Percentiles rank a stretch among this genome's conserved stretches.
These are phyloP conservation scores for Haplosporangium gracile DNA, from an alignment of 192 early-diverging fungal genomes.

Conservation along the genomic window DNA sequence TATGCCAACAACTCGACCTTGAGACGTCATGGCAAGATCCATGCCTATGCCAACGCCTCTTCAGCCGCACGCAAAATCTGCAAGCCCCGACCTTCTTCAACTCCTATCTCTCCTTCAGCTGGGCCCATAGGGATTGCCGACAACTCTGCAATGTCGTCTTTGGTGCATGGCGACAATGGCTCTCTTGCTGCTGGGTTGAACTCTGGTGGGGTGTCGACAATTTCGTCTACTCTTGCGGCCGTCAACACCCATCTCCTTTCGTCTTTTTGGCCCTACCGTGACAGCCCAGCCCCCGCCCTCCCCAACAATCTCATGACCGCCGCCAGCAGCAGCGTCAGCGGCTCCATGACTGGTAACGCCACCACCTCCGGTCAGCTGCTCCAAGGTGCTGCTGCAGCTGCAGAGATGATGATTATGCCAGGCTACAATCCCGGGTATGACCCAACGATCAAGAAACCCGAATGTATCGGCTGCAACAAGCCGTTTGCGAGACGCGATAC, in stretches of 20 bases:
- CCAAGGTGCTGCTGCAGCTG: neutral
- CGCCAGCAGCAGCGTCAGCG: neutral
- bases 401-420: neutral
- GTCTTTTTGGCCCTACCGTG: neutral
- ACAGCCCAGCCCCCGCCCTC: neutral
- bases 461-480: constrained; percentile 48
- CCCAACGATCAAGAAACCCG: constrained; percentile 37
- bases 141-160: neutral
- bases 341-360: neutral
- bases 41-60: constrained; percentile 18
- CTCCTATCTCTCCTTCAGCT: neutral
- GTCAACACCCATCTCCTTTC: neutral
- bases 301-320: too few species aligned
- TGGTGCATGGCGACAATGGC: neutral
- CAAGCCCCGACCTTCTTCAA: neutral
- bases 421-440: constrained; percentile 32
- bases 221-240: neutral
- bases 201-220: neutral
- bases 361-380: neutral
- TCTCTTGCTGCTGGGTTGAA: neutral
- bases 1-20: constrained; percentile 54
- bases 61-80: neutral
- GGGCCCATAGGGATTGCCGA: too few species aligned
- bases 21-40: constrained; percentile 39
- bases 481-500: constrained; percentile 51